Evolutionary conservation across 768 basidiomycete genomes (phyloP).

Genomic region (Tricholomella constricta): DNA sequence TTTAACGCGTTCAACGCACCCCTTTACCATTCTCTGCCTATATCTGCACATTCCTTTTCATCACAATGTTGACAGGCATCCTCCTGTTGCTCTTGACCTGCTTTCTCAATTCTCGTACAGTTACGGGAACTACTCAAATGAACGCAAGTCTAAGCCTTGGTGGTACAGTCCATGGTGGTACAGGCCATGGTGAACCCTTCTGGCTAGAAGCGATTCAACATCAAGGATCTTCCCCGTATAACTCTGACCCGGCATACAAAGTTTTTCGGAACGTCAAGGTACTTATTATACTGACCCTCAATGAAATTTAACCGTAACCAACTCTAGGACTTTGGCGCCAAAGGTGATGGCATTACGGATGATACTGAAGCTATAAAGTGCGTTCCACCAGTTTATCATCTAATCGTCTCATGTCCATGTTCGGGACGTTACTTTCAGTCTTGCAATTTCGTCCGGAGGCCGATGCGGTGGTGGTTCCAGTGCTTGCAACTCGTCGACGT

Average conservation of each 20-base stretch:
- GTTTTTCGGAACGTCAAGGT: conserved; percentile 82
- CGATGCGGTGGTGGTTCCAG: conserved; percentile 58
- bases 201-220: conserved; percentile 76
- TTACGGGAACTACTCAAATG: not conserved
- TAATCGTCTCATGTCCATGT: not conserved
- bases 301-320: not conserved
- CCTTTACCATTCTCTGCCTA: too few relatives aligned
- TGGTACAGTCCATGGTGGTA: conserved; percentile 47
- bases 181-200: conserved; percentile 56
- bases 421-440: conserved; percentile 34
- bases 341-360: conserved; percentile 65
- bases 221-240: conserved; percentile 69
- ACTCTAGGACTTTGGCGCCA: conserved; percentile 40
- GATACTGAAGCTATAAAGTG: conserved; percentile 81
- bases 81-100: conserved; percentile 7
- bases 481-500: conserved; percentile 61
- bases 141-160: not conserved
- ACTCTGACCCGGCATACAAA: conserved; percentile 57
- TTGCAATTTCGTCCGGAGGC: conserved; percentile 61
- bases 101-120: not conserved
- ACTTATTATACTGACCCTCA: conserved; percentile 16
- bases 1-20: too few relatives aligned
- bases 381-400: conserved; percentile 16
- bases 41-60: too few relatives aligned
- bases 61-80: conserved; percentile 12